Base-by-base conservation (phyloP, 164 flowering plant genomes). In the Aristolochia californica region DNA sequence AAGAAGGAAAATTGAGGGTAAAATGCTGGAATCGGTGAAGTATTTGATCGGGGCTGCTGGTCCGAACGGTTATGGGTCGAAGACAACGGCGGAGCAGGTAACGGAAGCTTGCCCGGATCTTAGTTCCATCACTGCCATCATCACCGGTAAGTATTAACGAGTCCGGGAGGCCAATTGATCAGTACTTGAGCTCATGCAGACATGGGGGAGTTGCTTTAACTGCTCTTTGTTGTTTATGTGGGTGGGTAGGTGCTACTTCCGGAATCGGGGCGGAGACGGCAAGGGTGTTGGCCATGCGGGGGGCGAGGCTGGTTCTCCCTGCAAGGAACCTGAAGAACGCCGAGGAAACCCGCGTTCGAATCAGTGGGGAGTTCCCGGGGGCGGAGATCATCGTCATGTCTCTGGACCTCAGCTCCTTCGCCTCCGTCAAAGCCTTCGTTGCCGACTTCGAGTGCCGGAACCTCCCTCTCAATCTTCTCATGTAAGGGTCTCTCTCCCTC, bases 201-300 rank as follows among this genome's bases (percentile, higher is more conserved):
- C 30, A 13, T n/a, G 10, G 28, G 15, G 4, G 21, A 45, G 13
- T 13, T 9, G n/a, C 45, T 50, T 15, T 11, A 18, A 34, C 8
- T 16, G n/a, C 28, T 14, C 45, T 22, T 57, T 45, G n/a, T n/a
- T n/a, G n/a, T 48, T 59, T 21, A 11, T 48, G 25, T 62, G 51
- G 48, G 52, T 65, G 13, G 7, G 21, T 59, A 88, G 98, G 98
- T 1, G 99, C 91, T 18, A 89, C 97, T 61, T 93, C 99, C 1
- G 99, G 99, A 55, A 89, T 93, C 62, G 99, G 99, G 28, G 95
- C 88, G 0, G 99, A 93, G 74, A 89, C 96, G 72, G 99, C 99
- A 16, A 73, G 96, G 23, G 87, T 84, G 15, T 60, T 93, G 66
- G 99, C 97, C 0, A 90, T 75, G 72, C 75, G 93, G 15, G 97